phyloP scores from a whole-genome alignment of 2,329 filamentous ascomycete species.

The Diaporthe eres region DNA sequence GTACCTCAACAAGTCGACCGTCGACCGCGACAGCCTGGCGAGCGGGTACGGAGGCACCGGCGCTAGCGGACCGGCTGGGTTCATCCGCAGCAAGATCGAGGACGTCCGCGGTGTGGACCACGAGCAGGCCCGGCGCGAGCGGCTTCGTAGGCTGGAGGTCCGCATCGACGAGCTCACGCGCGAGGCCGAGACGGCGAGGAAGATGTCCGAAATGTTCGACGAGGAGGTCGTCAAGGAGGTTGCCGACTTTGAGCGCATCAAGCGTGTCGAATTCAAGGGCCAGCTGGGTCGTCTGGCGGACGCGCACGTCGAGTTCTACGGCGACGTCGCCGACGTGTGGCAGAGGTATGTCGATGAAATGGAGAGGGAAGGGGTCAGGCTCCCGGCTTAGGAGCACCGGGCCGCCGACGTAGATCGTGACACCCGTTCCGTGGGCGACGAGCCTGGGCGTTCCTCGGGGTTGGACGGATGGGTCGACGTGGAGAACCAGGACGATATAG shows the following conservation, averaged over 20 bases:
- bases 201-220: constrained; percentile 92
- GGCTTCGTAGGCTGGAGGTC: constrained; percentile 90
- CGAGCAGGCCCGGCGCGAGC: constrained; percentile 89
- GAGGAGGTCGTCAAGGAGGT: constrained; percentile 96
- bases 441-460: neutral
- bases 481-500: neutral
- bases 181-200: constrained; percentile 90
- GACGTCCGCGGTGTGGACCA: constrained; percentile 97
- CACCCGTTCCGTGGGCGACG: neutral
- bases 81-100: constrained; percentile 94
- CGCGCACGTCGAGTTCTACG: constrained; percentile 90
- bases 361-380: constrained; percentile 73
- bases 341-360: constrained; percentile 91
- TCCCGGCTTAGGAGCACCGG: constrained; percentile 37
- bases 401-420: neutral
- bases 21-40: constrained; percentile 85
- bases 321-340: constrained; percentile 85
- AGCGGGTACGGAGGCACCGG: constrained; percentile 66
- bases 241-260: constrained; percentile 95
- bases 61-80: constrained; percentile 79
- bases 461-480: constrained; percentile 16
- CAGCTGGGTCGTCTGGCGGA: constrained; percentile 88
- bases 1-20: constrained; percentile 91
- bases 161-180: constrained; percentile 92
- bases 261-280: constrained; percentile 90